phyloP scores from a whole-genome alignment of 2,329 filamentous ascomycete species.

The Fusarium pseudograminearum region DNA sequence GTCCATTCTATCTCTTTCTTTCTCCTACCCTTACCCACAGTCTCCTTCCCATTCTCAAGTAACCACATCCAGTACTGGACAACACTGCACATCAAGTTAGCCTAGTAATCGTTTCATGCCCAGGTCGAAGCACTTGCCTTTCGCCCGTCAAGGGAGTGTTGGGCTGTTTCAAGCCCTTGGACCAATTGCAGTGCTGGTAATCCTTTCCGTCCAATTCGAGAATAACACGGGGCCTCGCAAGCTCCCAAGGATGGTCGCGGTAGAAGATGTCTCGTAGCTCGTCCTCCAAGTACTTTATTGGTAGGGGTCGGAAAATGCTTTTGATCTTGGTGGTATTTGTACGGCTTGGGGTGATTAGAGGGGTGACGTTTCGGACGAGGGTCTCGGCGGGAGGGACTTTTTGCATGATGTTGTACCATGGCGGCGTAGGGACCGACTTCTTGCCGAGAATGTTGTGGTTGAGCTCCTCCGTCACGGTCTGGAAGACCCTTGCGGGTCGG shows the following conservation, averaged over 20 bases:
- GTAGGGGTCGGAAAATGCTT: slow-evolving; percentile 83
- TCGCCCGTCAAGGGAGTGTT: slow-evolving; percentile 82
- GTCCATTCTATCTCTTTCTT: too few species aligned
- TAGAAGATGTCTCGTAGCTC: slow-evolving; percentile 84
- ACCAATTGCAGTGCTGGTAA: slow-evolving; percentile 81
- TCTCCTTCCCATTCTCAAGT: slow-evolving; percentile 70
- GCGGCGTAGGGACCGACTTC: slow-evolving; percentile 53
- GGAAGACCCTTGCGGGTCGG: slow-evolving; percentile 61
- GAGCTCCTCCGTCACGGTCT: slow-evolving; percentile 59
- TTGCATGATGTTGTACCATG: slow-evolving; percentile 66
- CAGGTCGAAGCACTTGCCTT: slow-evolving; percentile 33
- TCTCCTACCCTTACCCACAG: slow-evolving; percentile 53
- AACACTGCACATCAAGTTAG: slow-evolving; percentile 69
- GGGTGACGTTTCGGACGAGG: slow-evolving; percentile 65
- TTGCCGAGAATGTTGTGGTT: slow-evolving; percentile 56
- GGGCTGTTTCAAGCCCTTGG: slow-evolving; percentile 76
- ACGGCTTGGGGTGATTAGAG: slow-evolving; percentile 56
- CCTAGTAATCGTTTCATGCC: neutral
- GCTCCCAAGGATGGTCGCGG: slow-evolving; percentile 95
- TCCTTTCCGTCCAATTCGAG: slow-evolving; percentile 90
- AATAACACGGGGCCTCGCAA: slow-evolving; percentile 87
- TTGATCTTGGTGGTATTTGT: slow-evolving; percentile 68
- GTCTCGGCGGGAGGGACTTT: slow-evolving; percentile 69
- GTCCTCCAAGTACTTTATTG: slow-evolving; percentile 86
- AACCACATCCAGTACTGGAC: slow-evolving; percentile 92